These are phyloP conservation scores for Fusarium tuaranense DNA, from an alignment of 2,329 filamentous ascomycete species.

Conservation along the genomic window DNA sequence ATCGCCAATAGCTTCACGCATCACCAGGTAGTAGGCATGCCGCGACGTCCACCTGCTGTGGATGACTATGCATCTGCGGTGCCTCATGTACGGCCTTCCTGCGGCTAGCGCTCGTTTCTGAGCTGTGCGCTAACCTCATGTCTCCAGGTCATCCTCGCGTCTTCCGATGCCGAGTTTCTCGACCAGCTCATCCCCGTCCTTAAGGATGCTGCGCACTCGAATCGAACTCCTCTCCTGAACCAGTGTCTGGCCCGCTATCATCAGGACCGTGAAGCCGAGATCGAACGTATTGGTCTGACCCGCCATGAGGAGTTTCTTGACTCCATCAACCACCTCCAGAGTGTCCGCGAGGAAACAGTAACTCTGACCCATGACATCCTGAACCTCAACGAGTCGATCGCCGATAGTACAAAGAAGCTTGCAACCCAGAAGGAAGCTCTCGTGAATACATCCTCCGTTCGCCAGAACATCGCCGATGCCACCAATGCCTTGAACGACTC, in stretches of 20 bases:
- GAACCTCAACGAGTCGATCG: conserved; percentile 92
- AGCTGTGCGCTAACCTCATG: conserved; percentile 18
- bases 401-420: conserved; percentile 92
- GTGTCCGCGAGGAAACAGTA: conserved; percentile 91
- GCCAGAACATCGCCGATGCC: conserved; percentile 96
- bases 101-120: conserved; percentile 16
- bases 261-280: conserved; percentile 87
- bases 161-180: conserved; percentile 92
- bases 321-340: conserved; percentile 93
- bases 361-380: conserved; percentile 90
- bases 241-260: conserved; percentile 80
- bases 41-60: conserved; percentile 58
- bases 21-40: conserved; percentile 50
- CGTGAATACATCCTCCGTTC: conserved; percentile 90
- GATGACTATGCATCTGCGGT: conserved; percentile 62
- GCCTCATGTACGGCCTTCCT: conserved; percentile 53
- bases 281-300: conserved; percentile 92
- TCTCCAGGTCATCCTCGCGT: conserved; percentile 86
- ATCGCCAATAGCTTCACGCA: conserved; percentile 21
- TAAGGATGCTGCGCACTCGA: conserved; percentile 85
- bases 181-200: conserved; percentile 95
- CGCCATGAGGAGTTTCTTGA: conserved; percentile 97
- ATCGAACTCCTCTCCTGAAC: conserved; percentile 78
- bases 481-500: conserved; percentile 90
- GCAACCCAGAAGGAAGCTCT: conserved; percentile 94